Base-by-base conservation (phyloP, 192 early-diverging fungal species). In the Chytriomyces confervae region DNA sequence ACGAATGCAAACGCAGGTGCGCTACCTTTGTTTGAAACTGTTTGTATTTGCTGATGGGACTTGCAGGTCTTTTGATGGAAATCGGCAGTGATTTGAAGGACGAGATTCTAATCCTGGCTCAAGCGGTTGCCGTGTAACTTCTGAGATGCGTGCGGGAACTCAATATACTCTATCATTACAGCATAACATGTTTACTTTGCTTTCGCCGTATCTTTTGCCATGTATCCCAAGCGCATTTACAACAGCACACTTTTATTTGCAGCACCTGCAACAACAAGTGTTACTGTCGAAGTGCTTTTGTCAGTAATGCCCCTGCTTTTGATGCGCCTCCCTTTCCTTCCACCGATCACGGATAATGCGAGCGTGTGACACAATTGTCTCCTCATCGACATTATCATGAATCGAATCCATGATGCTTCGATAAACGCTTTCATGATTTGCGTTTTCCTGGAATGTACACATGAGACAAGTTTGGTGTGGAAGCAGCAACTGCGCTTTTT, bases 371-470 rank as follows among this genome's bases (percentile, higher is more conserved):
- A 78, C 66, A 81, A 66, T 80, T 78, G 47, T 16, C 13, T 83
- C 74, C 65, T 84, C 75, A 27, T 72, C 69, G 1, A 90, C 84
- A 62, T 82, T 85, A 75, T 90, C 86, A 27, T 66, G 13, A 60
- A 90, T 90, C 36, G 83, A 85, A 36, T 82, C 65, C 83, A 89
- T 84, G 73, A 90, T 87, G 68, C 83, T 88, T 10, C 76, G 20
- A 70, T 85, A 85, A 23, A 78, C 80, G 16, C 63, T 77, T 16
- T 79, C 72, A 62, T 89, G 84, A 78, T 90, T 90, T n/a, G 86
- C 84, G 27, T 79, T 80, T 18, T 76, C 77, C 64, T 57, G 20
- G 20, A n/a, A 57, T 13, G 16, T 20, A 2, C 53, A 5, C 53
- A 57, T 20, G 20, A 20, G 53, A 5, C 13, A n/a, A 57, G 53